Conservation (phyloP, 2,329 filamentous ascomycete genomes). For the Byssothecium circinans region DNA sequence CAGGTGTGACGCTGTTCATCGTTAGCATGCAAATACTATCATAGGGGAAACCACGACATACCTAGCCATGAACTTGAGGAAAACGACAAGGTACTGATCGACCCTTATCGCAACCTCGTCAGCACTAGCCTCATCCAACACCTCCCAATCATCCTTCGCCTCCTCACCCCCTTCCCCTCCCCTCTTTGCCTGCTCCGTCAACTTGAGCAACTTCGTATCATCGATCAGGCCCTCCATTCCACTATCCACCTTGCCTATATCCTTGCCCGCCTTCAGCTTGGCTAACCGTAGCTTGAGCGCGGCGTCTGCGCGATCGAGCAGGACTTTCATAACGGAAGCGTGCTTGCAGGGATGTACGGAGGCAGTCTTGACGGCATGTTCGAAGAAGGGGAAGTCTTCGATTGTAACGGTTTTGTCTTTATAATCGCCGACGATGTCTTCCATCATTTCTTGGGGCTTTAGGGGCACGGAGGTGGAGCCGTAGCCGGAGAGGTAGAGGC, state of each 20-base stretch:
- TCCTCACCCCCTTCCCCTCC: constrained; percentile 46
- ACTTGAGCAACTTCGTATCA: constrained; percentile 66
- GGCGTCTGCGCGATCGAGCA: constrained; percentile 92
- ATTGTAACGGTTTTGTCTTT: constrained; percentile 98
- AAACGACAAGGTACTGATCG: constrained; percentile 87
- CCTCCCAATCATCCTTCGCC: constrained; percentile 62
- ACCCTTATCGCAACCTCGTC: constrained; percentile 81
- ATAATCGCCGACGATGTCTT: constrained; percentile 94
- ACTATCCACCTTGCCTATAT: constrained; percentile 53
- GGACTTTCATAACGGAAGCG: constrained; percentile 95
- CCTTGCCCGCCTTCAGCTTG: constrained; percentile 69
- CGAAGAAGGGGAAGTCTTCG: constrained; percentile 95
- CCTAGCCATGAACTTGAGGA: constrained; percentile 72
- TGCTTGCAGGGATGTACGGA: constrained; percentile 97
- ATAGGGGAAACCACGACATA: constrained; percentile 12
- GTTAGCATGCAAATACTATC: constrained; percentile 53
- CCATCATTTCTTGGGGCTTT: constrained; percentile 85
- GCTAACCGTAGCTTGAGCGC: constrained; percentile 85
- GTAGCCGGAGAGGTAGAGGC: constrained; percentile 93
- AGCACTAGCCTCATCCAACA: constrained; percentile 60
- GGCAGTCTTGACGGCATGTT: constrained; percentile 90
- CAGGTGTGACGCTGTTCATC: constrained; percentile 78
- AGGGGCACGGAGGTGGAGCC: constrained; percentile 76
- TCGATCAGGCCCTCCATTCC: constrained; percentile 88
- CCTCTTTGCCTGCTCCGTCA: constrained; percentile 54